Evolutionary conservation across 768 basidiomycete species (phyloP), one percentile per base, ranked within the genome.

Genomic region (Punctularia strigosozonata): DNA sequence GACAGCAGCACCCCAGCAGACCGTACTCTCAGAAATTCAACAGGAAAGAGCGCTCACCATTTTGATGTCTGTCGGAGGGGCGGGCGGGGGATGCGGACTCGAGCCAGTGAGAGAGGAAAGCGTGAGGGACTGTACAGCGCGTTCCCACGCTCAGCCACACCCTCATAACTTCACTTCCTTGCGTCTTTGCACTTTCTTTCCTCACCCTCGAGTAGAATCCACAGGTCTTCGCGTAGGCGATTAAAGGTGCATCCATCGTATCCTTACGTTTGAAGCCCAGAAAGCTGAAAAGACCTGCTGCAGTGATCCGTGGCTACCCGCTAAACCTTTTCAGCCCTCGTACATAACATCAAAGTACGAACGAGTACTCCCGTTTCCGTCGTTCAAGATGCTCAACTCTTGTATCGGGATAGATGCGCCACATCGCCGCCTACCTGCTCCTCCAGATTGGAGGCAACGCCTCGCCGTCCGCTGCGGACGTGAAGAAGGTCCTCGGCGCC

Each of bases 301-400:
- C 55, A 83, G 86, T 73, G 86, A 90, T 89, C 84, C 84, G 85
- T 85, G 83, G 86, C 86, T 90, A 75, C 75, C n/a, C 80, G 73
- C 69, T 62, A 45, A 56, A 54, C 54, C 50, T 56, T 53, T 49
- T 43, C 48, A 36, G 51, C 52, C 50, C 46, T 46, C 46, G 38
- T 61, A 47, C 52, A 54, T 40, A 43, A 49, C 46, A 31, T 47
- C 48, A 71, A 75, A 71, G 75, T 75, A 47, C 38, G 64, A 40
- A 25, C 22, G 43, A 4, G 26, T 24, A 8, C 22, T 18, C 25
- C 10, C 25, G 31, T 22, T 31, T 23, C 31, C n/a, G n/a, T n/a
- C n/a, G n/a, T n/a, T n/a, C n/a, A n/a, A n/a, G n/a, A n/a, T n/a
- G n/a, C n/a, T n/a, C n/a, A n/a, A n/a, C n/a, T n/a, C n/a, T n/a